Base-by-base conservation (phyloP, 2,329 filamentous ascomycete species). In the Penicillium sp. region DNA sequence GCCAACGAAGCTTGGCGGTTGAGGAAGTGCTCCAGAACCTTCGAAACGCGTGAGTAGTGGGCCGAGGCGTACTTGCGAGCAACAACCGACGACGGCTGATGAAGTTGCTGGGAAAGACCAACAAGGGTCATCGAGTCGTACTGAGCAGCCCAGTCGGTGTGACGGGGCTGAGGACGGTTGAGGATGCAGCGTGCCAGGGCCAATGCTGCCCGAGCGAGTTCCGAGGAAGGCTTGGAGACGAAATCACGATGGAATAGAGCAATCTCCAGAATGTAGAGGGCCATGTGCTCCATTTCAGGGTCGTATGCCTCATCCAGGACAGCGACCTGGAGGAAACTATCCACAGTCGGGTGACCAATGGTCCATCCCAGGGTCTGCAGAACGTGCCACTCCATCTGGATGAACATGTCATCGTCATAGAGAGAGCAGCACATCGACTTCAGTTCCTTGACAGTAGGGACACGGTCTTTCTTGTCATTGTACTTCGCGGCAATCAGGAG, bases 331-430 rank as follows among this genome's bases (percentile, higher is more conserved):
- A 95, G 83, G 76, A 97, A 99, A 71, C 88, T 90, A 74, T 97
- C 93, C 60, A 97, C 90, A 23, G 94, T 97, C 1, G 94, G 92
- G 76, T 97, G 93, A 49, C 94, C 94, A 62, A 99, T 89, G 61
- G 88, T 86, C 94, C 94, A 99, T 71, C 95, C 91, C 53, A 99
- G 84, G 1, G 94, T 99, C 77, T 97, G 95, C 64, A 99, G 83
- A 30, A 99, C 93, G 73, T 99, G 94, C 92, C 95, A 97, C 78
- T 99, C 94, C 94, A 99, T 99, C 75, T 99, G 94, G 9, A 92
- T 93, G 78, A 99, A 99, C 94, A 99, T 99, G 77, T 96, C 93
- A 43, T 96, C 91, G 67, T 99, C 94, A 76, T 99, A 99, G 32
- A 97, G 83, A 30, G 90, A 92, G 77, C 94, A 97, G 83, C 94